phyloP scores from a whole-genome alignment of 352 stramenopile species.

The Globisporangium solare region DNA sequence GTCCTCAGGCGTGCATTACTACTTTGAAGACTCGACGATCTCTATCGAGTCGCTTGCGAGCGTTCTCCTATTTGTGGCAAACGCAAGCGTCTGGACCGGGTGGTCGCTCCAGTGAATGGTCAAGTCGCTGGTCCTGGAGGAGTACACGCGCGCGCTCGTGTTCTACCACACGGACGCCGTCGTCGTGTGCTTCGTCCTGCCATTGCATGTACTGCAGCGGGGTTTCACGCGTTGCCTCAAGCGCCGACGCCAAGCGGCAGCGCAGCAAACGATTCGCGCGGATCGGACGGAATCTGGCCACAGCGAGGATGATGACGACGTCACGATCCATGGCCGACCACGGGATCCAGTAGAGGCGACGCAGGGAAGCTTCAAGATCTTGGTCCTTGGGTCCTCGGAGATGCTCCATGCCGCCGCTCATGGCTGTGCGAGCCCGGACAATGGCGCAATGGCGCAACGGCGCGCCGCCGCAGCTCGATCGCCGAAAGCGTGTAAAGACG shows the following conservation, averaged over 20 bases:
- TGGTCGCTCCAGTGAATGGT: conserved; percentile 10
- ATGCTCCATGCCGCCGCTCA: background rate
- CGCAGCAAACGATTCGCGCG: background rate
- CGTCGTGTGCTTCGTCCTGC: conserved; percentile 7
- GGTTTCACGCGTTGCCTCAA: background rate
- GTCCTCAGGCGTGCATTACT: background rate
- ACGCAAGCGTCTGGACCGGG: conserved; percentile 5
- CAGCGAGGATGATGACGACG: background rate
- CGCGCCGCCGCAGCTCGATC: background rate
- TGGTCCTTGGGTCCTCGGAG: background rate
- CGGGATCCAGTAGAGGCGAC: conserved; percentile 4
- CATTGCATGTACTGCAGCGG: background rate
- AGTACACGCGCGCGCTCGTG: conserved; percentile 9
- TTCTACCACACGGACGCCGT: conserved; percentile 9
- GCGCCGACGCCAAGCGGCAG: background rate
- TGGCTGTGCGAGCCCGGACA: background rate
- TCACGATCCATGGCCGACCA: background rate
- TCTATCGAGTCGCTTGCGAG: background rate
- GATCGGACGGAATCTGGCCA: background rate
- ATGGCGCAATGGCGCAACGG: background rate
- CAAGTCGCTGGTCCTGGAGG: conserved; percentile 7
- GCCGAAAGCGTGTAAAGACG: background rate
- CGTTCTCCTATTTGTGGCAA: background rate
- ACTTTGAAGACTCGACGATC: conserved; percentile 1
- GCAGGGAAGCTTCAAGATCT: conserved; percentile 1